These are phyloP conservation scores for Ascosphaera aggregata DNA, from an alignment of 2,329 filamentous ascomycete species.

Conservation along the genomic window DNA sequence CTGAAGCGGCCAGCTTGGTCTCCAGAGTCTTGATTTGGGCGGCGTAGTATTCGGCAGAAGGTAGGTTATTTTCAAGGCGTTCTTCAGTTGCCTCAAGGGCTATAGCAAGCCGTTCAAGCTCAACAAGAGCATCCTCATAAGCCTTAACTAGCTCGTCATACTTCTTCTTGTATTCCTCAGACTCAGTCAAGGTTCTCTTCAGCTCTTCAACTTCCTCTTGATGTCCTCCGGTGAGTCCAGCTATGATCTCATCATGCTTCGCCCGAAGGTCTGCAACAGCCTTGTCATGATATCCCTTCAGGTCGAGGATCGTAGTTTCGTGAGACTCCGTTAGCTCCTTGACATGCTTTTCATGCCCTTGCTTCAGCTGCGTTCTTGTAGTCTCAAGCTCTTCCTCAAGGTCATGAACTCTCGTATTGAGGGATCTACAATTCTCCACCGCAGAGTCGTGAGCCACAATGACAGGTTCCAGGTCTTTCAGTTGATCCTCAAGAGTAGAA, in stretches of 20 bases:
- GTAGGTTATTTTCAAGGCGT: conserved; percentile 1
- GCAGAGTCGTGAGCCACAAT: conserved; percentile 7
- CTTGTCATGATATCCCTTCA: conserved; percentile 4
- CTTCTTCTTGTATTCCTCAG: conserved; percentile 4
- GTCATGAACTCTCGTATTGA: conserved; percentile 10
- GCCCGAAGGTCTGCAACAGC: conserved; percentile 5
- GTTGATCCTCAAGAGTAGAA: conserved; percentile 14
- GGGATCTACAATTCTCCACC: conserved; percentile 7
- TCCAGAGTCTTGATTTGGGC: conserved; percentile 6
- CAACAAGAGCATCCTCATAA: conserved; percentile 4
- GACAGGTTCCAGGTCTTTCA: conserved; percentile 12
- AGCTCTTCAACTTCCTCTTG: conserved; percentile 6
- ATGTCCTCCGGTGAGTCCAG: conserved; percentile 4
- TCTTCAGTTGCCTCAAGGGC: conserved; percentile 3
- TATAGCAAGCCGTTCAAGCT: conserved; percentile 4
- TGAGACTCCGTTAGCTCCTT: conserved; percentile 5
- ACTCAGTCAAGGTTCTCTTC: conserved; percentile 5
- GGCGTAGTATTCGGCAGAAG: conserved; percentile 2
- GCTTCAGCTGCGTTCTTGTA: conserved; percentile 13
- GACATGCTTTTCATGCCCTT: conserved; percentile 14
- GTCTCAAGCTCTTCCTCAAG: conserved; percentile 15
- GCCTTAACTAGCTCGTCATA: conserved; percentile 3
- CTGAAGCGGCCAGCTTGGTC: conserved; percentile 7
- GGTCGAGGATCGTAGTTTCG: conserved; percentile 3
- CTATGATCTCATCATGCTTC: conserved; percentile 5